Conservation (phyloP, 2,329 filamentous ascomycete genomes). For the Claviceps purpurea region DNA sequence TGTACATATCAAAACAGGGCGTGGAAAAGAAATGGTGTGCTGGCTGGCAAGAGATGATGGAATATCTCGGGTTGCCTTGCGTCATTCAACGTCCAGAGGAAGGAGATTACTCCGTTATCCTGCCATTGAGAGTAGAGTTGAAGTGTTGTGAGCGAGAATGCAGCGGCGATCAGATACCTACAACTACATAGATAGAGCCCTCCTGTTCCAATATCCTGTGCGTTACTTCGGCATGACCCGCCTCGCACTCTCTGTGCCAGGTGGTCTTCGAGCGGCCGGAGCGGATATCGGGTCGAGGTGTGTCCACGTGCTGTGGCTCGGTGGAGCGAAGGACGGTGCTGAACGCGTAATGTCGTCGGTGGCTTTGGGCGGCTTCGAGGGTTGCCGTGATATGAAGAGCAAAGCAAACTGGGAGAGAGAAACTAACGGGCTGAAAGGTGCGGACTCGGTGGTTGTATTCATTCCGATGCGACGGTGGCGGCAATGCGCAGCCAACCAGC, state of each 20-base stretch:
- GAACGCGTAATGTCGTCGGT: conserved; percentile 6
- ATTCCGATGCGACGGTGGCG: conserved; percentile 11
- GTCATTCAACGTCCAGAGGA: too few relatives aligned
- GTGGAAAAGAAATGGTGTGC: neutral
- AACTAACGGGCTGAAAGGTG: conserved; percentile 1
- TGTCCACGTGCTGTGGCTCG: conserved; percentile 1
- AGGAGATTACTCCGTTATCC: too few relatives aligned
- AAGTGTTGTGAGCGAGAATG: too few relatives aligned
- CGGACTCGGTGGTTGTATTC: conserved; percentile 5
- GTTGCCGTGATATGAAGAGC: neutral
- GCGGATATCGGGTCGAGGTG: conserved; percentile 8
- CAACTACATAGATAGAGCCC: too few relatives aligned
- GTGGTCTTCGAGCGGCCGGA: conserved; percentile 4
- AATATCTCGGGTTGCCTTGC: too few relatives aligned
- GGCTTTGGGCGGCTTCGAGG: conserved; percentile 3
- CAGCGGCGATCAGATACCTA: too few relatives aligned
- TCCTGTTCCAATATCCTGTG: too few relatives aligned
- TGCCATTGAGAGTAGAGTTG: too few relatives aligned
- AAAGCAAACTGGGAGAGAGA: neutral
- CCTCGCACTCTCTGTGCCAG: neutral
- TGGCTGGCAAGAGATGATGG: too few relatives aligned
- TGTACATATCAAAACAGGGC: neutral
- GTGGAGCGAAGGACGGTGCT: conserved; percentile 1
- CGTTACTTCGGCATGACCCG: neutral
- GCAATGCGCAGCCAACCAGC: conserved; percentile 4